Base-by-base conservation (phyloP, 2,329 filamentous ascomycete species). In the Blumeria graminis region DNA sequence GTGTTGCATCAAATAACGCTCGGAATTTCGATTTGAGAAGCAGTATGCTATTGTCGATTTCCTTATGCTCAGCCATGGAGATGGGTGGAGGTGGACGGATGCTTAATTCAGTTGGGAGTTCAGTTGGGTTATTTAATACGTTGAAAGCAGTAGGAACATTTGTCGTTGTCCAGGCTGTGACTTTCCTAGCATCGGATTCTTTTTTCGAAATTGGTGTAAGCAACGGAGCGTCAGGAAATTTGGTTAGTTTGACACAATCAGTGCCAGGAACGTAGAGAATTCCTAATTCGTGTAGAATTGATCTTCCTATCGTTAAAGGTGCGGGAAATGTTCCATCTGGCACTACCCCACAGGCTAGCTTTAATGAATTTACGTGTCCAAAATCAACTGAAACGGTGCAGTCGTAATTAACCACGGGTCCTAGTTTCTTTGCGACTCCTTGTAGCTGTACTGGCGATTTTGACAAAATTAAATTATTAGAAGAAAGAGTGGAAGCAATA, bases 301-400 rank as follows among this genome's bases (percentile, higher is more conserved):
- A 34, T n/a, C 28, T 9, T 35, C 51, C 33, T 6, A 54, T 9
- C 16, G 48, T 52, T 52, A 52, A n/a, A 52, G 22, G 8, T 52
- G 48, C 48, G n/a, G 48, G 28, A 52, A 52, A 54, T n/a, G 51
- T 54, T 18, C 51, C 34, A 36, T 54, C 51, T 10, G 34, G 51
- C 18, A 54, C 33, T 54, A 54, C n/a, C 2, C 51, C 51, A 35
- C 51, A 54, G 22, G 4, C 22, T 4, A 28, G 22, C 22, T 28
- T 1, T 28, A 28, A 28, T 28, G 22, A 28, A 28, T 2, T 28
- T 28, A 1, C 22, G 22, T 28, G 22, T 28, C 22, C 22, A 28
- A 28, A 28, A 28, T 28, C 22, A 28, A 28, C 22, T 28, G 22
- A 28, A 28, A 41, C 38, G 3, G 38, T 41, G 38, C 38, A 41